Percentiles rank a stretch among this genome's conserved stretches.
Evolutionary conservation across 2,329 filamentous ascomycete species (phyloP).

Genomic region (Graphiopsis chlorocephala): DNA sequence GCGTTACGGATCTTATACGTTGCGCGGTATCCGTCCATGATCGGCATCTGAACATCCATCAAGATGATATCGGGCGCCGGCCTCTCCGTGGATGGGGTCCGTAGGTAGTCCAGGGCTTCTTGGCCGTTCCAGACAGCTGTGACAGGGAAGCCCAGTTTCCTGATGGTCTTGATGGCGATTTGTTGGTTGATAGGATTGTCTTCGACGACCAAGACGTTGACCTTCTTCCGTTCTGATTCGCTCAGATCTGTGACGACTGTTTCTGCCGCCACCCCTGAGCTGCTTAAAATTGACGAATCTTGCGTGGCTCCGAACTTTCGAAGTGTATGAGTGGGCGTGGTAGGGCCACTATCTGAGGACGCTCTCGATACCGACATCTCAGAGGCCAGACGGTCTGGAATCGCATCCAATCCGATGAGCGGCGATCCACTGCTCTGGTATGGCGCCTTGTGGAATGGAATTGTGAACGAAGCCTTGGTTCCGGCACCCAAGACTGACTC

Average conservation of each 20-base stretch:
- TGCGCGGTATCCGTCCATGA: slow-evolving; percentile 74
- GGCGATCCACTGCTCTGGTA: slow-evolving; percentile 44
- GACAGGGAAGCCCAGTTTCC: slow-evolving; percentile 69
- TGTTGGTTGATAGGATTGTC: slow-evolving; percentile 73
- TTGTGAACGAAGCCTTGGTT: slow-evolving; percentile 72
- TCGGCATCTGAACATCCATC: slow-evolving; percentile 46
- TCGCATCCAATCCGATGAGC: slow-evolving; percentile 60
- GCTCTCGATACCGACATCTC: slow-evolving; percentile 61
- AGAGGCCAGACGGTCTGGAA: slow-evolving; percentile 64
- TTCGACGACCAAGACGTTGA: slow-evolving; percentile 74
- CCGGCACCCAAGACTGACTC: slow-evolving; percentile 66
- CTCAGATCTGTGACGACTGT: slow-evolving; percentile 53
- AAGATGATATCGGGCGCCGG: slow-evolving; percentile 70
- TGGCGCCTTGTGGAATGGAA: slow-evolving; percentile 71
- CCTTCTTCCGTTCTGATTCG: slow-evolving; percentile 57
- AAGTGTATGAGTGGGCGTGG: slow-evolving; percentile 25
- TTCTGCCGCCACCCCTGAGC: slow-evolving; percentile 23
- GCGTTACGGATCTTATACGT: slow-evolving; percentile 71
- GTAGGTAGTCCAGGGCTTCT: slow-evolving; percentile 72
- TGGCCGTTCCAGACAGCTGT: slow-evolving; percentile 73
- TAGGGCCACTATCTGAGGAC: slow-evolving; percentile 59
- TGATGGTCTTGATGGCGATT: slow-evolving; percentile 72
- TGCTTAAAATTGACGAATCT: slow-evolving; percentile 20
- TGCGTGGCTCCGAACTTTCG: slow-evolving; percentile 19
- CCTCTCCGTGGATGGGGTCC: slow-evolving; percentile 40